A percentile compares a stretch with the other conserved stretches of the same genome.
These are phyloP conservation scores for Hydrangea macrophylla DNA, from an alignment of 148 eudicot genomes.

Conservation along the genomic window DNA sequence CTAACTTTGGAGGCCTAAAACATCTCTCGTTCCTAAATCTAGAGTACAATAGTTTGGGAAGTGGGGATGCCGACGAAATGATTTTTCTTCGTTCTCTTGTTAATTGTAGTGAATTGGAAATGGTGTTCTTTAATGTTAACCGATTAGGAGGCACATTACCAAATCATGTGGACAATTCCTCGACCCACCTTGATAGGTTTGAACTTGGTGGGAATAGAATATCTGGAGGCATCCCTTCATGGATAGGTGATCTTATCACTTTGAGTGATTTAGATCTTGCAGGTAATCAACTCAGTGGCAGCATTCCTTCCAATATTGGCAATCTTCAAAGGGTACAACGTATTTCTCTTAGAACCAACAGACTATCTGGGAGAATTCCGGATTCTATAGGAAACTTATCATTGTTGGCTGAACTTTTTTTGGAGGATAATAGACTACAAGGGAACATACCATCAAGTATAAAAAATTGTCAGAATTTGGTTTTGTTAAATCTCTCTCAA, in stretches of 20 bases:
- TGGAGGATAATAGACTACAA: slow-evolving; percentile 16
- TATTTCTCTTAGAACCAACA: not conserved
- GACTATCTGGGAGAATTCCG: slow-evolving; percentile 25
- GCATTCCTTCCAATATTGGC: slow-evolving; percentile 21
- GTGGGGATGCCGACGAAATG: slow-evolving; percentile 20
- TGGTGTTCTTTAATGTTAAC: slow-evolving; percentile 9
- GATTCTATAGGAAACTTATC: slow-evolving; percentile 33
- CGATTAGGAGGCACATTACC: slow-evolving; percentile 22
- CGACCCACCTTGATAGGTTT: not conserved
- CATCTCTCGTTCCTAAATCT: not conserved
- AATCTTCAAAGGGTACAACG: not conserved
- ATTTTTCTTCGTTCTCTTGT: slow-evolving; percentile 22
- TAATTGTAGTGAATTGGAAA: slow-evolving; percentile 17
- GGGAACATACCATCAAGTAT: slow-evolving; percentile 35
- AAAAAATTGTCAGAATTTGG: slow-evolving; percentile 25
- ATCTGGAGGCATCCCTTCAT: slow-evolving; percentile 22
- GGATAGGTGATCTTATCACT: slow-evolving; percentile 9
- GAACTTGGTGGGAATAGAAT: slow-evolving; percentile 1
- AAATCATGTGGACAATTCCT: slow-evolving; percentile 12
- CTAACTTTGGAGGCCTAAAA: not conserved
- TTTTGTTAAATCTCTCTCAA: slow-evolving; percentile 1
- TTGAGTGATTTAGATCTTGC: not conserved
- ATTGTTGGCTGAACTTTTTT: not conserved
- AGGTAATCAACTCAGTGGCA: slow-evolving; percentile 7
- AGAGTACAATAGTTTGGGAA: slow-evolving; percentile 13